Evolutionary conservation across 805 yeast species (phyloP).

Genomic region (Lachancea thermotolerans): DNA sequence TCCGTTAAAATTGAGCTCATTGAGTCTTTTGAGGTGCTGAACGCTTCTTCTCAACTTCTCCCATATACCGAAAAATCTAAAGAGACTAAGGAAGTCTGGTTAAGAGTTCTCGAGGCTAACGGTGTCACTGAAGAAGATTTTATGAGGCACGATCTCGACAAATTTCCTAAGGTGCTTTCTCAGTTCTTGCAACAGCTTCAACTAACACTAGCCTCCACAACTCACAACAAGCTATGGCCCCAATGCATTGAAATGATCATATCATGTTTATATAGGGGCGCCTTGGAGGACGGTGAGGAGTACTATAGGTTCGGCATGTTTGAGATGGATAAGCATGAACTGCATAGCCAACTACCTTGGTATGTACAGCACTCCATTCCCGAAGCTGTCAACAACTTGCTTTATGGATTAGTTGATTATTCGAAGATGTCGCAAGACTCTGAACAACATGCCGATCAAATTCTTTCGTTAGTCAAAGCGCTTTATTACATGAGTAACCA

Average conservation of each 20-base stretch:
- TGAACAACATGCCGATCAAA: conserved; percentile 13
- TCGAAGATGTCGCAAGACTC: conserved; percentile 7
- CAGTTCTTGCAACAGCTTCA: conserved; percentile 20
- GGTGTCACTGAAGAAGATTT: conserved; percentile 16
- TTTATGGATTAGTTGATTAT: conserved; percentile 28
- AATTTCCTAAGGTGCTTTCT: conserved; percentile 23
- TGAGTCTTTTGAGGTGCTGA: conserved; percentile 37
- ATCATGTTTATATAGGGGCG: conserved; percentile 23
- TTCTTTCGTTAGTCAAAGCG: conserved; percentile 35
- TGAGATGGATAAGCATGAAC: conserved; percentile 26
- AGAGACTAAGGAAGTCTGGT: conserved; percentile 12
- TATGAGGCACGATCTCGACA: conserved; percentile 21
- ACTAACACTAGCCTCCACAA: conserved; percentile 6
- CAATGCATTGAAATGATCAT: conserved; percentile 21
- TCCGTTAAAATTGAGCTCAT: conserved; percentile 36
- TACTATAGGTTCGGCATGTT: conserved; percentile 30
- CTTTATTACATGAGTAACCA: conserved; percentile 37
- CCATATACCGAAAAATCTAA: conserved; percentile 10
- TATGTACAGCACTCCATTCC: conserved; percentile 38
- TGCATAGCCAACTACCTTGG: conserved; percentile 39
- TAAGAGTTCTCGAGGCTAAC: conserved; percentile 5
- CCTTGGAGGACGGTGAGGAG: conserved; percentile 38
- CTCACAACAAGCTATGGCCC: conserved; percentile 13
- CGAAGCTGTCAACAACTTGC: conserved; percentile 36
- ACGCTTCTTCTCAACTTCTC: conserved; percentile 45